A percentile compares a stretch with the other conserved stretches of the same genome.
Evolutionary conservation across 2,329 filamentous ascomycete genomes (phyloP).

Genomic region (Ascochyta lentis): DNA sequence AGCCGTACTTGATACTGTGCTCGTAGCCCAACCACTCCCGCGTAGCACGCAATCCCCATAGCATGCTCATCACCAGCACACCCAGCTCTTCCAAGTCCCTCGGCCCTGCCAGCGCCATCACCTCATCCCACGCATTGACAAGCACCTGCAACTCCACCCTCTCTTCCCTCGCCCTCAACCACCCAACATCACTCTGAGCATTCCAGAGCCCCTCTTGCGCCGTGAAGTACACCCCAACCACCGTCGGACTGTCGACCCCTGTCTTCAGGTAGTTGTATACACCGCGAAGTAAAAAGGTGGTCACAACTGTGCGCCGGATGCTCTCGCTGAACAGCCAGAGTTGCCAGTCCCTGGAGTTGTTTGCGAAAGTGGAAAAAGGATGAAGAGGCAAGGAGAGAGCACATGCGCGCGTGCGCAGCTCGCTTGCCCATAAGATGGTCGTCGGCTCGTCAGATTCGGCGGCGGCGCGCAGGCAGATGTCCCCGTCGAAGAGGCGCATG

Average conservation of each 20-base stretch:
- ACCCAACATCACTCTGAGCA: conserved; percentile 16
- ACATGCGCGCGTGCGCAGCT: conserved; percentile 12
- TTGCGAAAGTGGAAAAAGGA: background rate
- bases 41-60: conserved; percentile 16
- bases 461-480: conserved; percentile 26
- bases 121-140: conserved; percentile 12
- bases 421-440: conserved; percentile 28
- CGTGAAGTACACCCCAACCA: conserved; percentile 13
- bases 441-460: conserved; percentile 31
- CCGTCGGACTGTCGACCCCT: conserved; percentile 7
- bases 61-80: conserved; percentile 22
- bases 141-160: conserved; percentile 9
- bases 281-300: conserved; percentile 37
- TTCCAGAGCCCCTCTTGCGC: conserved; percentile 21
- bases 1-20: background rate
- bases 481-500: conserved; percentile 37
- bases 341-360: conserved; percentile 11
- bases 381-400: background rate
- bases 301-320: conserved; percentile 41
- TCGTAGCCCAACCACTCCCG: conserved; percentile 15
- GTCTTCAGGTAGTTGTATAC: conserved; percentile 35
- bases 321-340: conserved; percentile 42
- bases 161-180: conserved; percentile 12
- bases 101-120: conserved; percentile 13
- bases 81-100: conserved; percentile 25